These are phyloP conservation scores for Fusarium sp. DNA, from an alignment of 2,329 filamentous ascomycete species.

Conservation along the genomic window DNA sequence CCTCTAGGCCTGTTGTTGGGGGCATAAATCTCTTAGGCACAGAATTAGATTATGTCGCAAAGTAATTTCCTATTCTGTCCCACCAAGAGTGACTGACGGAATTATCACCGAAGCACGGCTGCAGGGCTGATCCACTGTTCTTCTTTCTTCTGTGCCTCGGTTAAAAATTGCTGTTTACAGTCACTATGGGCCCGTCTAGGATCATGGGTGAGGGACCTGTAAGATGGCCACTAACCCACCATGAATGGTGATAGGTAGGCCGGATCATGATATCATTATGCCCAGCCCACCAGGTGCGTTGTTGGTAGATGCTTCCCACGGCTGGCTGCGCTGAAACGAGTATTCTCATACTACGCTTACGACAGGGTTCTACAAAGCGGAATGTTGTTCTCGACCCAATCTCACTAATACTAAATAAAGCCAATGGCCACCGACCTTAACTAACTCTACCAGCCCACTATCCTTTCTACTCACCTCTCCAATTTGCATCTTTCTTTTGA, in stretches of 20 bases:
- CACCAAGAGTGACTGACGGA: background rate
- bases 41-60: background rate
- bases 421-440: background rate
- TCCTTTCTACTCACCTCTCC: background rate
- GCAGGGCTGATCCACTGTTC: background rate
- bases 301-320: background rate
- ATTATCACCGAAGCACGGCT: background rate
- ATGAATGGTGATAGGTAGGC: background rate
- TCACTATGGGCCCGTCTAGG: background rate
- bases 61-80: background rate
- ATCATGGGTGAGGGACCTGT: background rate
- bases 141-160: background rate
- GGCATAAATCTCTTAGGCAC: background rate
- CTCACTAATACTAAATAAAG: background rate
- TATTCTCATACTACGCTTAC: background rate
- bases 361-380: background rate
- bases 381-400: background rate
- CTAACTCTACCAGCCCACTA: background rate
- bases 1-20: background rate
- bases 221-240: background rate
- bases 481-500: background rate
- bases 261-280: background rate
- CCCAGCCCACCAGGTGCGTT: background rate
- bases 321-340: background rate
- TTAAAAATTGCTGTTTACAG: background rate